These are phyloP conservation scores for Hygrophorus pudorinus DNA, from an alignment of 768 basidiomycete species.

Conservation along the genomic window DNA sequence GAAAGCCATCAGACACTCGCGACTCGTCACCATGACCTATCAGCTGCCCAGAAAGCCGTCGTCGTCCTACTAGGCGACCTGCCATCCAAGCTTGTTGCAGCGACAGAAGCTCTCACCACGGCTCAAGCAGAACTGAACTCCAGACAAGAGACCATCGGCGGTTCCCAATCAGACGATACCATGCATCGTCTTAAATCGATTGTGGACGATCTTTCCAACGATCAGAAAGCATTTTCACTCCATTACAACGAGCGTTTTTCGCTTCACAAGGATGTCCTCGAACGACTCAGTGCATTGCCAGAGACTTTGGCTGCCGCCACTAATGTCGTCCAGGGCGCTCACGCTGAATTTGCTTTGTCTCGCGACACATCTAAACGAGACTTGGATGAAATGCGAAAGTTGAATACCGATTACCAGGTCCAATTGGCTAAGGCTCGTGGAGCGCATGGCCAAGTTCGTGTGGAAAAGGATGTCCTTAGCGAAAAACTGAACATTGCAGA, in stretches of 20 bases:
- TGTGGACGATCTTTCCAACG: conserved; percentile 38
- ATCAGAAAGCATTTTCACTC: conserved; percentile 37
- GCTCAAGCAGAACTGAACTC: conserved; percentile 26
- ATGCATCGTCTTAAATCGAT: conserved; percentile 36
- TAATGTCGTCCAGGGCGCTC: conserved; percentile 45
- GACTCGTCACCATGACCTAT: conserved; percentile 27
- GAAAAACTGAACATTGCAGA: conserved; percentile 56
- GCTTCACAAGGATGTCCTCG: conserved; percentile 41
- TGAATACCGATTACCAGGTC: conserved; percentile 60
- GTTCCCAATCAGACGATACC: conserved; percentile 19
- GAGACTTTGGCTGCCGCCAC: conserved; percentile 44
- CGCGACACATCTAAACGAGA: conserved; percentile 51
- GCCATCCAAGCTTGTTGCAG: conserved; percentile 34
- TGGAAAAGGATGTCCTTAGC: conserved; percentile 66
- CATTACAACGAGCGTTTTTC: conserved; percentile 40
- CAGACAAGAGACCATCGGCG: conserved; percentile 18
- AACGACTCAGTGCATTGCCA: conserved; percentile 50
- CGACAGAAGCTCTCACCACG: conserved; percentile 32
- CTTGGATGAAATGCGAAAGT: conserved; percentile 57
- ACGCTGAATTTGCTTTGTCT: conserved; percentile 51
- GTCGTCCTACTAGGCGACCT: conserved; percentile 34
- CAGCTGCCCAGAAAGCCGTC: conserved; percentile 30
- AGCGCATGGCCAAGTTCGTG: conserved; percentile 67
- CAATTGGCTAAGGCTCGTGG: conserved; percentile 70
- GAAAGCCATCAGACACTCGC: conserved; percentile 32